Conservation (phyloP, 495 filamentous ascomycete genomes). For the Aspergillus carlsbadensis region DNA sequence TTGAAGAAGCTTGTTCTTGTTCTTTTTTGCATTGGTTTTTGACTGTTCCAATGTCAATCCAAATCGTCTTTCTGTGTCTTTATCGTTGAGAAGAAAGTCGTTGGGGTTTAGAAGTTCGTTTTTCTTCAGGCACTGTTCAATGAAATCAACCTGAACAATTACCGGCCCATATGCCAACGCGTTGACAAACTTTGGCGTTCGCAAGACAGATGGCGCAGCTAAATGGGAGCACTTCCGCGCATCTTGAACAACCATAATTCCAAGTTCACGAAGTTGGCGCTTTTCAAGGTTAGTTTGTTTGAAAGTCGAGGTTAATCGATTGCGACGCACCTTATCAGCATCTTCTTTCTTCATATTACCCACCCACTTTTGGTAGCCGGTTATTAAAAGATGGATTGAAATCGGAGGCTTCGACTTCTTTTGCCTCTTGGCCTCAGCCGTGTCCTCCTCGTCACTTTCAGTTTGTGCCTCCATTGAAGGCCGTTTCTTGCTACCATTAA, state of each 20-base stretch:
- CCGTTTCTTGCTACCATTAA: constrained; percentile 37
- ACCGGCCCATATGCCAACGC: constrained; percentile 75
- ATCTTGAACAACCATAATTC: constrained; percentile 76
- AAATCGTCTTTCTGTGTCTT: constrained; percentile 65
- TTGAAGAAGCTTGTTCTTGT: constrained; percentile 70
- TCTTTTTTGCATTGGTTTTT: constrained; percentile 65
- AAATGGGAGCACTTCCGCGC: constrained; percentile 76
- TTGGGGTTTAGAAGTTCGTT: constrained; percentile 58
- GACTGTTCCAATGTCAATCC: constrained; percentile 65
- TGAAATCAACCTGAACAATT: constrained; percentile 73
- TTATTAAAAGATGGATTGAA: constrained; percentile 70
- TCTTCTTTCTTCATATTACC: constrained; percentile 67
- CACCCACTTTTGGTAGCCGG: constrained; percentile 78
- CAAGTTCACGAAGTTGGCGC: constrained; percentile 79
- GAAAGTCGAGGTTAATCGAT: neutral
- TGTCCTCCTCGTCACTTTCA: constrained; percentile 55
- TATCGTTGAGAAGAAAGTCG: constrained; percentile 67
- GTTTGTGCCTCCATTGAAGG: constrained; percentile 40
- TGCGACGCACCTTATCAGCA: constrained; percentile 67
- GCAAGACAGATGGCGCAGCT: constrained; percentile 79
- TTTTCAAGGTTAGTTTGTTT: constrained; percentile 38
- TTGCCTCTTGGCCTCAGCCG: constrained; percentile 55
- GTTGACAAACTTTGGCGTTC: constrained; percentile 90
- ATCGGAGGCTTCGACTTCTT: constrained; percentile 62
- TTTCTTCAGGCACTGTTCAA: constrained; percentile 67